phyloP scores from a whole-genome alignment of 2,329 filamentous ascomycete genomes.

The Neofusicoccum sp. region DNA sequence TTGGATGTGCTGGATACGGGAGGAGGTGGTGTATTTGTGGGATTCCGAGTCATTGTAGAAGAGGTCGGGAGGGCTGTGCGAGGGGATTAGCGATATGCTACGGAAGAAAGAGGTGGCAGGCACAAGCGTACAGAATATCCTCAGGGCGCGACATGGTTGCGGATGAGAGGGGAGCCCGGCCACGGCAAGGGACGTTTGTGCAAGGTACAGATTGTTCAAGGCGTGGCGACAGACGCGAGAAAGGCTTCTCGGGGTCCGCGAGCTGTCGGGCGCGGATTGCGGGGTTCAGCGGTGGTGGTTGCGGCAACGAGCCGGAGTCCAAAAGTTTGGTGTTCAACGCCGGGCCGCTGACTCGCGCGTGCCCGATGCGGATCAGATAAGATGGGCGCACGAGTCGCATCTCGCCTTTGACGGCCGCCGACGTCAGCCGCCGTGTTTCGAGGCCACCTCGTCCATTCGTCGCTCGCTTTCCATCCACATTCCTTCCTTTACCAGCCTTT shows the following conservation, averaged over 20 bases:
- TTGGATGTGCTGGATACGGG: constrained; percentile 93
- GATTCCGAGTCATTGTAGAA: constrained; percentile 97
- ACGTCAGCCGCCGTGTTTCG: constrained; percentile 16
- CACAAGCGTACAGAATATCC: constrained; percentile 72
- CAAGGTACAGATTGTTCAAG: too few species aligned
- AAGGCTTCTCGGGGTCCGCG: neutral
- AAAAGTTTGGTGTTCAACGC: constrained; percentile 15
- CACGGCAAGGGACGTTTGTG: neutral
- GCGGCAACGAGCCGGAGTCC: neutral
- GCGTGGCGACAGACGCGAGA: neutral
- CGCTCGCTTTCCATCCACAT: neutral
- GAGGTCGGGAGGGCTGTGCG: constrained; percentile 78
- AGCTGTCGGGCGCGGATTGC: neutral
- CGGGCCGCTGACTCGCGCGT: neutral
- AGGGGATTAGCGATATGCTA: constrained; percentile 25
- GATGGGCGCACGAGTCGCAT: neutral
- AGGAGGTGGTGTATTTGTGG: constrained; percentile 94
- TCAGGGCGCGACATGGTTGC: constrained; percentile 86
- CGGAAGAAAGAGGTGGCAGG: neutral
- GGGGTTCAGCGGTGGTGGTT: neutral
- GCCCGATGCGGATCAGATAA: constrained; percentile 7
- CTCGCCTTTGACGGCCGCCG: neutral
- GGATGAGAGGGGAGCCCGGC: neutral
- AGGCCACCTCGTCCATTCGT: constrained; percentile 7
- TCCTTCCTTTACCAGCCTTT: neutral